phyloP scores from a whole-genome alignment of 2,329 filamentous ascomycete species.

The Diplodia sapinea region DNA sequence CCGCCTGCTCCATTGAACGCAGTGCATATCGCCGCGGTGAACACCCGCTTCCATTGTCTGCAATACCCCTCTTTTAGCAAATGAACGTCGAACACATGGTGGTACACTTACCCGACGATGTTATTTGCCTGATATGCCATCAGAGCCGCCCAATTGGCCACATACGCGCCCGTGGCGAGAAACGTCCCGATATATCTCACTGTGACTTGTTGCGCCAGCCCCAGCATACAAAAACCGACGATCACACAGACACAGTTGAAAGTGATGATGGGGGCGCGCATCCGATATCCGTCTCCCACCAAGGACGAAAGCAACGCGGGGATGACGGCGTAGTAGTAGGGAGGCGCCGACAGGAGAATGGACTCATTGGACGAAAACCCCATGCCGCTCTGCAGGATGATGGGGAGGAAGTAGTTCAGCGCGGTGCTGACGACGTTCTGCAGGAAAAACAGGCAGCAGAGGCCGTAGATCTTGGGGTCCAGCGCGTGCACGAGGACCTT shows the following conservation, averaged over 20 bases:
- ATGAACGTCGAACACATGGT: constrained; percentile 34
- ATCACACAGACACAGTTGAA: constrained; percentile 70
- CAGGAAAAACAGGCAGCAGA: constrained; percentile 69
- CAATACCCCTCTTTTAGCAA: constrained; percentile 23
- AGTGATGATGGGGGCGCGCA: constrained; percentile 67
- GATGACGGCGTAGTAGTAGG: constrained; percentile 70
- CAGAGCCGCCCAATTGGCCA: constrained; percentile 72
- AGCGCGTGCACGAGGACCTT: constrained; percentile 63
- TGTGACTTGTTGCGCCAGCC: constrained; percentile 63
- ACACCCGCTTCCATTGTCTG: constrained; percentile 68
- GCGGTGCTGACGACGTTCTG: constrained; percentile 70
- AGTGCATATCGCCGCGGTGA: constrained; percentile 65
- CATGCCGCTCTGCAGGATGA: constrained; percentile 60
- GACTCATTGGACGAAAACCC: constrained; percentile 50
- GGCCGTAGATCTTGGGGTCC: constrained; percentile 69
- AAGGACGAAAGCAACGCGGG: constrained; percentile 68
- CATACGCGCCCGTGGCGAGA: constrained; percentile 70
- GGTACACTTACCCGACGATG: constrained; percentile 51
- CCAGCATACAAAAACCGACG: constrained; percentile 68
- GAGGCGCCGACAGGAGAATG: constrained; percentile 69
- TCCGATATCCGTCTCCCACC: constrained; percentile 64
- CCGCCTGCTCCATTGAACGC: constrained; percentile 68
- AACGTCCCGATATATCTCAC: constrained; percentile 70
- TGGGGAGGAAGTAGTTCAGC: constrained; percentile 69
- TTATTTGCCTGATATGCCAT: constrained; percentile 68